Percentiles rank a stretch among this genome's conserved stretches.
phyloP scores from a whole-genome alignment of 2,329 filamentous ascomycete genomes.

The Sporothrix euskadiensis region DNA sequence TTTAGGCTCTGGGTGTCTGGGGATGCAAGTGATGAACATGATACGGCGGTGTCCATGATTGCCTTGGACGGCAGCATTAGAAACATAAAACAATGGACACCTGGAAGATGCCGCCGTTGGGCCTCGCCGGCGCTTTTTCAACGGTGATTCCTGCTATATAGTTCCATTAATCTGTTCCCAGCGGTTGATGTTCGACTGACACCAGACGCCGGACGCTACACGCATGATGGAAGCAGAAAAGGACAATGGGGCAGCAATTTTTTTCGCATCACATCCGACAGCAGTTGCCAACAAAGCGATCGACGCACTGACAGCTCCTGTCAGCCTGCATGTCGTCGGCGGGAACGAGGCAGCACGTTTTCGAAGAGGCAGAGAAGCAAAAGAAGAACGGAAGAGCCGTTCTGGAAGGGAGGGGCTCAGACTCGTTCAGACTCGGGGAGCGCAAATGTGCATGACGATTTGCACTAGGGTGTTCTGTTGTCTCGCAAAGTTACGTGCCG shows the following conservation, averaged over 20 bases:
- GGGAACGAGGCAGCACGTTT: background rate
- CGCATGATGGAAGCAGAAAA: background rate
- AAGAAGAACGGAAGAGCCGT: background rate
- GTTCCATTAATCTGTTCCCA: background rate
- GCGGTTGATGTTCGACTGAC: constrained; percentile 5
- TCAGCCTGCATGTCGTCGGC: background rate
- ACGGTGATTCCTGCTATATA: background rate
- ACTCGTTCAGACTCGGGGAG: background rate
- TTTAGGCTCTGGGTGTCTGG: constrained; percentile 2
- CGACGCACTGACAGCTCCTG: background rate
- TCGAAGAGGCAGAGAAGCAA: background rate
- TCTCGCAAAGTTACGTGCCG: background rate
- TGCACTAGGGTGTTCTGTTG: background rate
- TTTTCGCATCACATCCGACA: too few species aligned
- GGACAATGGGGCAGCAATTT: background rate
- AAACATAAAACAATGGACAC: background rate
- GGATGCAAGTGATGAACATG: constrained; percentile 14
- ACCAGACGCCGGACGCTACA: background rate
- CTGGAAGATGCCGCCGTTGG: constrained; percentile 2
- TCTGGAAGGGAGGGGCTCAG: constrained; percentile 5
- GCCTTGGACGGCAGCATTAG: background rate
- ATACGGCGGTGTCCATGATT: background rate
- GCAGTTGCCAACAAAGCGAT: background rate
- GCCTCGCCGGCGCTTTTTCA: background rate
- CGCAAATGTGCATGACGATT: constrained; percentile 16